Base-by-base conservation (phyloP, 2,329 filamentous ascomycete species). In the Albifimbria verrucaria region DNA sequence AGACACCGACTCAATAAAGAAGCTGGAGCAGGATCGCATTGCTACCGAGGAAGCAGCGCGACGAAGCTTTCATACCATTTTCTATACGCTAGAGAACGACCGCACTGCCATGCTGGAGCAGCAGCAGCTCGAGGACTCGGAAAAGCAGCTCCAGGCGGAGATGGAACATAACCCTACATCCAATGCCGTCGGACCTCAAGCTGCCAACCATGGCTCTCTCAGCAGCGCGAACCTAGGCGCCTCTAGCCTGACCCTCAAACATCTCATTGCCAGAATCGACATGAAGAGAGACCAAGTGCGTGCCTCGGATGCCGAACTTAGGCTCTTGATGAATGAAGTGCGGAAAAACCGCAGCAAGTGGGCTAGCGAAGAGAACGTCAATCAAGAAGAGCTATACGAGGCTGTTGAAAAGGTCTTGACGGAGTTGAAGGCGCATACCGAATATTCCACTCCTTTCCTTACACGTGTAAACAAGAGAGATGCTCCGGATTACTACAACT, bases 331-430 rank as follows among this genome's bases (percentile, higher is more conserved):
- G 82, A 97, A 94, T 63, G 94, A 99, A 71, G 94, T 99, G 18
- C 85, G 94, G 58, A 99, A 97, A 72, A 97, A 97, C 63, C 82
- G 94, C 64, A 97, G 93, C 72, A 99, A 99, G 74, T 99, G 94
- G 94, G 93, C 94, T 3, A 97, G 89, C 68, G 94, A 97, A 71
- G 94, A 99, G 62, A 94, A 95, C 61, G 88, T 99, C 56, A 93
- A 94, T 55, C 94, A 99, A 72, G 94, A 99, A 71, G 94, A 99
- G 72, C 80, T 99, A 6, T 99, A 99, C 68, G 94, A 99, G 74
- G 91, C 94, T 11, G 80, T 94, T 15, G 94, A 99, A 70, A 97
- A 97, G 75, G 94, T 99, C 50, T 79, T 99, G 65, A 96, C 92
- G 65, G 93, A 97, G 70, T 84, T 99, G 52, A 97, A 97, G 72